These are phyloP conservation scores for Miscanthus sacchariflorus DNA, from an alignment of 202 grass and related monocot genomes.

Conservation along the genomic window DNA sequence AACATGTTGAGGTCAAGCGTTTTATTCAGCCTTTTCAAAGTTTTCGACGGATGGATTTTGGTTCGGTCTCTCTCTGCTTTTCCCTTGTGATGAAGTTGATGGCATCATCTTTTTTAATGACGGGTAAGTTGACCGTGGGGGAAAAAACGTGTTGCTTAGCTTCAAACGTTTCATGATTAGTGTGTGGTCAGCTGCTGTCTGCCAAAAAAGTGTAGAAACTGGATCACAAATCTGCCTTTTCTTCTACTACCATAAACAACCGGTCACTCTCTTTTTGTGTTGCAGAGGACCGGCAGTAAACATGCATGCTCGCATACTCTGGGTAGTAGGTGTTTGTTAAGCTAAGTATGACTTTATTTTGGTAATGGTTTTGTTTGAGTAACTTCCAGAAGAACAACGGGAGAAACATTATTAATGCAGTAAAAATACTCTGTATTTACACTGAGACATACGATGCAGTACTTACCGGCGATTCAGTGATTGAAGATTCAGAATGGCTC, in stretches of 20 bases:
- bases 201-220: background rate
- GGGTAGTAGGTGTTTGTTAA: slow-evolving; percentile 4
- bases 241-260: background rate
- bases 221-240: background rate
- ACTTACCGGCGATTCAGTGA: too few relatives aligned
- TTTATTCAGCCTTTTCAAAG: background rate
- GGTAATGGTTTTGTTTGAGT: background rate
- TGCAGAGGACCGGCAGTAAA: background rate
- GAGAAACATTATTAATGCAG: background rate
- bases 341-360: background rate
- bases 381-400: background rate
- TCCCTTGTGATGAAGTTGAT: background rate
- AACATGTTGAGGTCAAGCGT: background rate
- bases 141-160: background rate
- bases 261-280: background rate
- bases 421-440: background rate
- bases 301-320: background rate
- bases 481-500: too few relatives aligned
- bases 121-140: background rate
- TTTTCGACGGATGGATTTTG: background rate
- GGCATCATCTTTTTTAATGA: background rate
- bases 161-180: background rate
- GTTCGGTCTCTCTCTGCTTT: background rate
- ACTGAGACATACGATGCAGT: background rate
- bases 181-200: background rate